Evolutionary conservation across 164 flowering plant genomes (phyloP).

Genomic region (Nelumbo lutea): DNA sequence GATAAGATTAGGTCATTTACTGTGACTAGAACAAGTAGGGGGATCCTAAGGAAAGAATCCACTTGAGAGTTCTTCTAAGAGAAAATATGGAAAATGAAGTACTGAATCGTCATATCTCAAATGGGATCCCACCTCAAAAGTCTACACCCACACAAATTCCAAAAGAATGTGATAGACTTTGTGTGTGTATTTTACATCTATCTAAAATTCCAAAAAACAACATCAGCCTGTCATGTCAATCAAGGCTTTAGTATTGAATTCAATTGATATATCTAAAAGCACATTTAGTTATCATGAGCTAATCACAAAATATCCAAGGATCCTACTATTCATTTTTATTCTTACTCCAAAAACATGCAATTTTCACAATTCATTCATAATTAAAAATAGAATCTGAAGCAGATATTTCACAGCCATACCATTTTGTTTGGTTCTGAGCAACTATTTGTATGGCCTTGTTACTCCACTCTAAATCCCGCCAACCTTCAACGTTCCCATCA

Average conservation of each 20-base stretch:
- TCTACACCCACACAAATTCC: background rate
- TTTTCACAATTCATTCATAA: background rate
- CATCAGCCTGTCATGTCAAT: no score
- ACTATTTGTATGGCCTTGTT: slow-evolving; percentile 64
- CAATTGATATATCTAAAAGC: background rate
- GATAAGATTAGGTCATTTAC: background rate
- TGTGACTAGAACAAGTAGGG: background rate
- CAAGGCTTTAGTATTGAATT: no score
- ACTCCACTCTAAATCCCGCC: slow-evolving; percentile 86
- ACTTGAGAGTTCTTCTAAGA: background rate
- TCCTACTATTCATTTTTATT: background rate
- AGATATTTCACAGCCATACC: slow-evolving; percentile 36
- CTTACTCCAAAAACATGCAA: background rate
- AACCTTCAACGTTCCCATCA: slow-evolving; percentile 76
- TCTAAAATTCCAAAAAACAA: background rate
- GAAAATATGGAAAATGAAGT: background rate
- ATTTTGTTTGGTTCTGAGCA: slow-evolving; percentile 92
- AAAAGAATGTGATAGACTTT: background rate
- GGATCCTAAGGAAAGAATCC: background rate
- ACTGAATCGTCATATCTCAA: background rate
- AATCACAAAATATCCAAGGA: background rate
- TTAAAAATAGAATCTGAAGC: background rate
- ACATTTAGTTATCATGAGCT: background rate
- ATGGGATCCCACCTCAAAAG: background rate
- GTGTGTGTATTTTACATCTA: background rate